Conservation (phyloP, 2,329 filamentous ascomycete genomes). For the Talaromyces funiculosus region DNA sequence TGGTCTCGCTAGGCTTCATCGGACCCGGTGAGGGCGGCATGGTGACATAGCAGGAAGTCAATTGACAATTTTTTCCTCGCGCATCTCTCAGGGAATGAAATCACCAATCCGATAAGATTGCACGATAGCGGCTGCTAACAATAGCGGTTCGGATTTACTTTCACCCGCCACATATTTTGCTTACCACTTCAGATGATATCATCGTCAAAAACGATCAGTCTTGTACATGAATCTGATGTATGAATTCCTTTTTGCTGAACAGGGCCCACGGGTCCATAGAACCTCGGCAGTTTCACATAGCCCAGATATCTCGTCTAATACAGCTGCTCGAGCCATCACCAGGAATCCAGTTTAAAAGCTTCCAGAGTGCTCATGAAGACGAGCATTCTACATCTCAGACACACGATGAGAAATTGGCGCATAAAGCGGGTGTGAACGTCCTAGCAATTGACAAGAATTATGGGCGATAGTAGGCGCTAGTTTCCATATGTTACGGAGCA, state of each 20-base stretch:
- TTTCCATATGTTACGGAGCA: constrained; percentile 19
- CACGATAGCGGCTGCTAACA: not conserved
- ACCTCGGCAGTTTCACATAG: constrained; percentile 59
- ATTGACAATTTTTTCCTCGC: not conserved
- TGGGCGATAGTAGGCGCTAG: constrained; percentile 56
- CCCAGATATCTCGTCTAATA: constrained; percentile 61
- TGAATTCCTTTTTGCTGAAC: constrained; percentile 71
- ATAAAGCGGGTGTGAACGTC: constrained; percentile 72
- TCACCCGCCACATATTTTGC: not conserved
- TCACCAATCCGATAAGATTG: not conserved
- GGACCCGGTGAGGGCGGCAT: constrained; percentile 14
- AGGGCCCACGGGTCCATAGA: constrained; percentile 65
- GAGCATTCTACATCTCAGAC: not conserved
- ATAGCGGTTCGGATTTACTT: constrained; percentile 1
- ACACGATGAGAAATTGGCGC: constrained; percentile 46
- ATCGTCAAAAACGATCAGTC: not conserved
- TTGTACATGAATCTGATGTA: constrained; percentile 47
- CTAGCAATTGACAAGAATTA: constrained; percentile 78
- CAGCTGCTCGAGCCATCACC: constrained; percentile 63
- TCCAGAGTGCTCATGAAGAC: constrained; percentile 9
- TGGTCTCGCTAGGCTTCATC: constrained; percentile 16
- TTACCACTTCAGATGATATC: constrained; percentile 3
- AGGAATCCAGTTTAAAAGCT: constrained; percentile 59
- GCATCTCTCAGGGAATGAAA: not conserved
- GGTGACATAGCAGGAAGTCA: not conserved